Base-by-base conservation (phyloP, 495 filamentous ascomycete genomes). In the Amphirosellinia nigrospora region DNA sequence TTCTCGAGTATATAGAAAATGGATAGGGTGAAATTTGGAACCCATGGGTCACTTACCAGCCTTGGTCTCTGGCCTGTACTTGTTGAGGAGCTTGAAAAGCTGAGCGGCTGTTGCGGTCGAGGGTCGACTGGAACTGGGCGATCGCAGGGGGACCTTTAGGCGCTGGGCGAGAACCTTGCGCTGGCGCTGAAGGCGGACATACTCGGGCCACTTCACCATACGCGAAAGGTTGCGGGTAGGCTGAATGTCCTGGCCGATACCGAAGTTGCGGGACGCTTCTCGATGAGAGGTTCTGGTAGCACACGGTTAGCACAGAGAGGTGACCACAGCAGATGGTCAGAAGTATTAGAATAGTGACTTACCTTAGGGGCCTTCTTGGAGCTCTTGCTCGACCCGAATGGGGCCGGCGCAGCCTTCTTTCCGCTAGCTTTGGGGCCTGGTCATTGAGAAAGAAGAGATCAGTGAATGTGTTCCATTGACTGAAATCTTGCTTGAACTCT, bases 401-500 rank as follows among this genome's bases (percentile, higher is more conserved):
- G 96, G 85, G 96, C 93, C 79, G 96, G 88, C 72, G 96, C 94
- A 85, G 91, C 87, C 86, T 95, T 97, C 91, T 96, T 97, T 87
- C 93, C 93, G 84, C 4, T 71, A 26, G 91, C 83, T 88, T 95
- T 98, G 76, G 92, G 91, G 96, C 94, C 96, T 98, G 66, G 87
- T 97, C 96, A 99, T 99, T 94, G 96, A 99, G 96, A 91, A 94
- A 94, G 91, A 94, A 95, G 89, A 90, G 85, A 94, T 97, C 91
- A 96, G 92, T 90, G 88, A 91, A 89, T 89, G 85, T 85, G 82
- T 86, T 90, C 87, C 91, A 92, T 91, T 85, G 89, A 87, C 80
- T 87, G 86, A 84, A 78, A 88, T 92, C 91, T 93, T 92, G 88
- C 87, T 89, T 92, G 85, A 90, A 94, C 93, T 96, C 93, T 97